phyloP scores from a whole-genome alignment of 2,329 filamentous ascomycete genomes.

The Balansia obtecta region DNA sequence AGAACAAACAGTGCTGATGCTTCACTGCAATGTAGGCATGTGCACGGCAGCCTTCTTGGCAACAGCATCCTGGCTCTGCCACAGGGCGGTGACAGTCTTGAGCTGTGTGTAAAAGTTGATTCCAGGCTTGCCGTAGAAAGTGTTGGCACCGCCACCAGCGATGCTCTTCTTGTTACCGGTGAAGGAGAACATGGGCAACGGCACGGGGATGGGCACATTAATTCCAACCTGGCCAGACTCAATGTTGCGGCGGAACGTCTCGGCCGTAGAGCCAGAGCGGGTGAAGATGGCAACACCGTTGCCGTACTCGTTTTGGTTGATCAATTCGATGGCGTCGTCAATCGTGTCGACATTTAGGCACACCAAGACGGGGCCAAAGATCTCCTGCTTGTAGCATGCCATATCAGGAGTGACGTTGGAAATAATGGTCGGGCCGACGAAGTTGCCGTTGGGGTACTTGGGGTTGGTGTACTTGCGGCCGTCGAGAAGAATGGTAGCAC shows the following conservation, averaged over 20 bases:
- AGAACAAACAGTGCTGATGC: not conserved
- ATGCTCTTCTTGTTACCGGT: slow-evolving; percentile 79
- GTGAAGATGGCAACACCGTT: slow-evolving; percentile 84
- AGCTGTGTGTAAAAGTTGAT: slow-evolving; percentile 92
- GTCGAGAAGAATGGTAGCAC: slow-evolving; percentile 71
- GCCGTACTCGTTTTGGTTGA: slow-evolving; percentile 78
- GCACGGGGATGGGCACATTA: slow-evolving; percentile 69
- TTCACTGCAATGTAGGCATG: slow-evolving; percentile 55
- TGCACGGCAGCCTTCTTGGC: slow-evolving; percentile 74
- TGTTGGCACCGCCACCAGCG: slow-evolving; percentile 82
- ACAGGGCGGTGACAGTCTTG: slow-evolving; percentile 93
- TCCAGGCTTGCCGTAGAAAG: slow-evolving; percentile 90
- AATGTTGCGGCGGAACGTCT: slow-evolving; percentile 67
- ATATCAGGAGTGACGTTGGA: slow-evolving; percentile 68
- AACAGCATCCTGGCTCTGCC: slow-evolving; percentile 76
- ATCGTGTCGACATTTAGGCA: slow-evolving; percentile 68
- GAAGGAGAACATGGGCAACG: slow-evolving; percentile 60
- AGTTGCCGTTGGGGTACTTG: slow-evolving; percentile 80
- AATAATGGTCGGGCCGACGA: slow-evolving; percentile 74
- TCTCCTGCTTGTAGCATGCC: slow-evolving; percentile 76
- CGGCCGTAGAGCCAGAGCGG: slow-evolving; percentile 61
- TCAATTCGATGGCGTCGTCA: slow-evolving; percentile 67
- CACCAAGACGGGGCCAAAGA: slow-evolving; percentile 75
- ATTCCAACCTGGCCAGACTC: slow-evolving; percentile 79
- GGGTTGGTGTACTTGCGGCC: slow-evolving; percentile 60